Evolutionary conservation across 768 basidiomycete genomes (phyloP), one percentile per base, ranked within the genome.

Genomic region (Podaxis sp.): DNA sequence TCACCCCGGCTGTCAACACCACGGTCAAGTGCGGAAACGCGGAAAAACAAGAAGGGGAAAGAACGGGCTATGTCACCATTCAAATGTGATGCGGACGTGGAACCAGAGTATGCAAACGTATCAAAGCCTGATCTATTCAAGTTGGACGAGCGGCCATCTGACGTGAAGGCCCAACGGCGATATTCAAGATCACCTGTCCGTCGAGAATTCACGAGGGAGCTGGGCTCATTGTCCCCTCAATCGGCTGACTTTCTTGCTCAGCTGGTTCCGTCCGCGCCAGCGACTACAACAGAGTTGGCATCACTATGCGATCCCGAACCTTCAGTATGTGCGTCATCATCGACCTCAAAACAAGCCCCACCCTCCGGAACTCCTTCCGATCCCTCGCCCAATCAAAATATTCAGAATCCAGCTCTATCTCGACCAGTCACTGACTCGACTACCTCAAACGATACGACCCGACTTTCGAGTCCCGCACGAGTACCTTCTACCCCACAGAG

Each of bases 201-300:
- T 12, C 54, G 49, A 26, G 54, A 51, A 22, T 58, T 65, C 22
- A 64, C 49, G 51, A 76, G 82, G 62, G 81, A 82, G 70, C 71
- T 86, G 28, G 78, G 81, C 15, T 86, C 86, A 19, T 71, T 88
- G 42, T 88, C 88, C n/a, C 87, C 88, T 1, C 76, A 78, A 13
- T 88, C 89, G 48, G 74, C 71, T 0, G 69, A 72, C 46, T 63
- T 76, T 5, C 62, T 75, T 39, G 60, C 67, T 17, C 65, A 64
- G 12, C 64, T 75, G 17, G 68, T 69, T 48, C 70, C 74, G n/a
- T 61, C 46, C 39, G 55, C 64, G 49, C 60, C 48, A 26, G 52
- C 61, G 49, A 52, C 28, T 42, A 54, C 63, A 51, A 60, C 9
- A 53, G 64, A 39, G 40, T 46, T 22, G 24, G 22, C 11, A 17